Conservation (phyloP, 2,329 filamentous ascomycete genomes). For the Phyllosticta citriasiana region DNA sequence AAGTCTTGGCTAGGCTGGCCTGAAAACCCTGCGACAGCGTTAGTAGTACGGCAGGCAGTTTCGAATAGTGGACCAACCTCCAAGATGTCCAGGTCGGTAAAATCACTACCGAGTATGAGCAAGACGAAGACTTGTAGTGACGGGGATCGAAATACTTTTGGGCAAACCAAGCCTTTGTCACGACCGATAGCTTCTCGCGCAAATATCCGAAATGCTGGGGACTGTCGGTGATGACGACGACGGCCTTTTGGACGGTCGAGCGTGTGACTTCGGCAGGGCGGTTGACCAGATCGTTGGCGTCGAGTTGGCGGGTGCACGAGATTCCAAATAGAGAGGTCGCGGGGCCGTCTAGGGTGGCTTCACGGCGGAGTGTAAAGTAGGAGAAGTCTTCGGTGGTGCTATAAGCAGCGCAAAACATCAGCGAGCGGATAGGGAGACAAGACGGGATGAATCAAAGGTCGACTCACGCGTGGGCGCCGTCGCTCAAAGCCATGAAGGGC, state of each 20-base stretch:
- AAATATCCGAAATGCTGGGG: constrained; percentile 86
- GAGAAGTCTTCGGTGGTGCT: constrained; percentile 93
- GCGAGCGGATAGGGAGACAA: not conserved
- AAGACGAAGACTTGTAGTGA: constrained; percentile 8
- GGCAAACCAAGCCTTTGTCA: constrained; percentile 93
- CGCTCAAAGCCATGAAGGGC: constrained; percentile 93
- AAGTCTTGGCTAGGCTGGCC: constrained; percentile 61
- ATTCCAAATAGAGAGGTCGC: constrained; percentile 89
- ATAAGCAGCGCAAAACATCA: constrained; percentile 2
- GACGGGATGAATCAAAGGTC: not conserved
- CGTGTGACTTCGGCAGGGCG: constrained; percentile 85
- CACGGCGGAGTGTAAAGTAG: constrained; percentile 81
- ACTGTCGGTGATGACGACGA: constrained; percentile 87
- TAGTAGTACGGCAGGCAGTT: not conserved
- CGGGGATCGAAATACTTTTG: constrained; percentile 52
- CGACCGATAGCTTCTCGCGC: constrained; percentile 77
- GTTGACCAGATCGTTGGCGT: constrained; percentile 65
- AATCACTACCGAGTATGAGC: constrained; percentile 47
- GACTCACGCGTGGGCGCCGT: constrained; percentile 84
- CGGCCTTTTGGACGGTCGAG: constrained; percentile 94
- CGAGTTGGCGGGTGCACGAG: constrained; percentile 85
- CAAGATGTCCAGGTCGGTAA: constrained; percentile 83
- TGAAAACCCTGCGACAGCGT: constrained; percentile 60
- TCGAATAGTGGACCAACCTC: constrained; percentile 30
- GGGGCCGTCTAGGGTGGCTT: constrained; percentile 36